phyloP scores from a whole-genome alignment of 2,329 filamentous ascomycete genomes.

The Arthrobotrys megalospora region DNA sequence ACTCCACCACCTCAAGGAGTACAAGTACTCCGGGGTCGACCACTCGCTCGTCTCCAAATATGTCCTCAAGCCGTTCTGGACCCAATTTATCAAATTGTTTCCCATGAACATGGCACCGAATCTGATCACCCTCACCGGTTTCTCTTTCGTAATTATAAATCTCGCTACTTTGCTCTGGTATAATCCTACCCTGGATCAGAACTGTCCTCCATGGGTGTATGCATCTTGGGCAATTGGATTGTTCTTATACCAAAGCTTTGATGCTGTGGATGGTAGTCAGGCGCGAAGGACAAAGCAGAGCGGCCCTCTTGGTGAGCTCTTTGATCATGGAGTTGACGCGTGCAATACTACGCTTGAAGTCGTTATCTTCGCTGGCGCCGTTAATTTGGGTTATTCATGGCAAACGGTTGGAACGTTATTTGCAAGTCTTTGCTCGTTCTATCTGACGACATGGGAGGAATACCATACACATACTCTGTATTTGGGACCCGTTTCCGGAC shows the following conservation, averaged over 20 bases:
- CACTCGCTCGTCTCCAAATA: constrained; percentile 91
- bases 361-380: constrained; percentile 88
- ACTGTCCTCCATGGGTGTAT: constrained; percentile 97
- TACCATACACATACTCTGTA: constrained; percentile 98
- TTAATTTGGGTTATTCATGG: constrained; percentile 76
- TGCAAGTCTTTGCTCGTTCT: constrained; percentile 85
- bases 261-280: constrained; percentile 94
- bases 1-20: constrained; percentile 88
- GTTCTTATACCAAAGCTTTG: constrained; percentile 98
- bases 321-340: constrained; percentile 97
- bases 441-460: constrained; percentile 99
- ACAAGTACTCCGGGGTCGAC: constrained; percentile 95
- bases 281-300: constrained; percentile 92
- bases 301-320: constrained; percentile 93
- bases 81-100: constrained; percentile 93
- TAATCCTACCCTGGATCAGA: constrained; percentile 90
- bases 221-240: constrained; percentile 89
- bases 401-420: constrained; percentile 63
- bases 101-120: constrained; percentile 94
- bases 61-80: constrained; percentile 98
- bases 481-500: constrained; percentile 90
- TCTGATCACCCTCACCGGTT: constrained; percentile 90
- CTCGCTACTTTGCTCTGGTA: constrained; percentile 95
- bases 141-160: constrained; percentile 90
- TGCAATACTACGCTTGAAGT: constrained; percentile 96